Evolutionary conservation across 345 rosid species (phyloP).

Genomic region (Laguncularia racemosa): DNA sequence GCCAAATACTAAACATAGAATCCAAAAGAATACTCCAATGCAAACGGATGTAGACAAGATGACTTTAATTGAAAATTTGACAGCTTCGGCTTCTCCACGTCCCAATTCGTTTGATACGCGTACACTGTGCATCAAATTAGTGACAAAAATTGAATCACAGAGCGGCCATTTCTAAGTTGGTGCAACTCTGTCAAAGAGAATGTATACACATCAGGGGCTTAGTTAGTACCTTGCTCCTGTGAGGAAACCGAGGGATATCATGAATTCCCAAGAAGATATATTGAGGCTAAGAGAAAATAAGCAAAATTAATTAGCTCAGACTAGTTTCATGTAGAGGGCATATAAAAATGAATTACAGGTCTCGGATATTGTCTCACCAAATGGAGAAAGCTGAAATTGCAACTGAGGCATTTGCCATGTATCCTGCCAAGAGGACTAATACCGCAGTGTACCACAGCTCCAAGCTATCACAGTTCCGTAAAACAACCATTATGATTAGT

Average conservation of each 20-base stretch:
- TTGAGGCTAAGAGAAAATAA: slow-evolving; percentile 26
- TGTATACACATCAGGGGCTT: too few species aligned
- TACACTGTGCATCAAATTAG: slow-evolving; percentile 21
- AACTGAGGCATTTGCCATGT: slow-evolving; percentile 47
- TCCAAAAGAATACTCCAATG: slow-evolving; percentile 35
- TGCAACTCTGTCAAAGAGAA: too few species aligned
- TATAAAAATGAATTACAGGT: not conserved
- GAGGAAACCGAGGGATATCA: slow-evolving; percentile 50
- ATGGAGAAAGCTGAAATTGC: slow-evolving; percentile 77
- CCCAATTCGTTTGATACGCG: slow-evolving; percentile 57
- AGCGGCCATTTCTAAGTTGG: not conserved
- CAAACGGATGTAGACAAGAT: slow-evolving; percentile 19
- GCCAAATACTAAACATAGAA: slow-evolving; percentile 29
- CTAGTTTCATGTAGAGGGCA: too few species aligned
- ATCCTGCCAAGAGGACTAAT: slow-evolving; percentile 66
- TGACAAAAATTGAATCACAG: not conserved
- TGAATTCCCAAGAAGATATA: slow-evolving; percentile 37
- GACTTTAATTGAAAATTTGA: slow-evolving; percentile 38
- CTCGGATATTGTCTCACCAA: slow-evolving; percentile 36
- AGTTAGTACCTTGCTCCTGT: slow-evolving; percentile 27
- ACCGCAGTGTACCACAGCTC: slow-evolving; percentile 74
- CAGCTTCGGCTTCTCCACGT: slow-evolving; percentile 41
- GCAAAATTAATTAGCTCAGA: not conserved
- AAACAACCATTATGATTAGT: too few species aligned
- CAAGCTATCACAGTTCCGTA: slow-evolving; percentile 40